Evolutionary conservation across 2,329 filamentous ascomycete genomes (phyloP).

Genomic region (Hypoxylon sp.): DNA sequence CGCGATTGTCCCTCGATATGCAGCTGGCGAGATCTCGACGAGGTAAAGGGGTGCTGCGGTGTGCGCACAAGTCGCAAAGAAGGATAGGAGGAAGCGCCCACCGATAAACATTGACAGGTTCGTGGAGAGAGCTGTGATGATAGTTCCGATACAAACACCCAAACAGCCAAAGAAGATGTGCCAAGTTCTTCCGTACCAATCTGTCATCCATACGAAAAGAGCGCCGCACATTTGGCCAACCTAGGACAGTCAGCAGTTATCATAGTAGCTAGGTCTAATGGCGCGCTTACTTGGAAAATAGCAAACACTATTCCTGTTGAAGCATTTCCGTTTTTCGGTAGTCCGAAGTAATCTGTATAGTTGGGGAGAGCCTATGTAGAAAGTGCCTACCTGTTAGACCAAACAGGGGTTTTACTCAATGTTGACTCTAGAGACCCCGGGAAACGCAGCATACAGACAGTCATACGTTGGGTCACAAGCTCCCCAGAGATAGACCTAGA

Average conservation of each 20-base stretch:
- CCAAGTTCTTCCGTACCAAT: slow-evolving; percentile 61
- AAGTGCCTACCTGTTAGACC: background rate
- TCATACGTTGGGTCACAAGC: background rate
- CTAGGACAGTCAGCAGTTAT: slow-evolving; percentile 40
- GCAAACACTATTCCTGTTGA: slow-evolving; percentile 62
- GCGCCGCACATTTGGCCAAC: slow-evolving; percentile 61
- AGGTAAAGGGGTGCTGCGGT: slow-evolving; percentile 72
- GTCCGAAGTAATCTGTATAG: slow-evolving; percentile 59
- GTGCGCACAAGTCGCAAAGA: slow-evolving; percentile 69
- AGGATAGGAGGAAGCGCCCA: slow-evolving; percentile 64
- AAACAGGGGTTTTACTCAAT: background rate
- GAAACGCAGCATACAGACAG: background rate
- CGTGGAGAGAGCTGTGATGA: slow-evolving; percentile 63
- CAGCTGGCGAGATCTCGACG: slow-evolving; percentile 72
- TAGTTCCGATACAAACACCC: slow-evolving; percentile 65
- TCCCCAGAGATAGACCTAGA: background rate
- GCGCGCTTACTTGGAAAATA: slow-evolving; percentile 56
- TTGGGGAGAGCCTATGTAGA: slow-evolving; percentile 54
- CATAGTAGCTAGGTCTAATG: background rate
- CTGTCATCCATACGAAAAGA: slow-evolving; percentile 61
- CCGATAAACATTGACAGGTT: slow-evolving; percentile 65
- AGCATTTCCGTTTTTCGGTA: slow-evolving; percentile 56
- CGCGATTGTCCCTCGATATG: slow-evolving; percentile 70
- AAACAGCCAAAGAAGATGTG: slow-evolving; percentile 63
- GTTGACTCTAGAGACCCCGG: too few relatives aligned